These are phyloP conservation scores for Colletotrichum musae DNA, from an alignment of 2,329 filamentous ascomycete genomes.

Conservation along the genomic window DNA sequence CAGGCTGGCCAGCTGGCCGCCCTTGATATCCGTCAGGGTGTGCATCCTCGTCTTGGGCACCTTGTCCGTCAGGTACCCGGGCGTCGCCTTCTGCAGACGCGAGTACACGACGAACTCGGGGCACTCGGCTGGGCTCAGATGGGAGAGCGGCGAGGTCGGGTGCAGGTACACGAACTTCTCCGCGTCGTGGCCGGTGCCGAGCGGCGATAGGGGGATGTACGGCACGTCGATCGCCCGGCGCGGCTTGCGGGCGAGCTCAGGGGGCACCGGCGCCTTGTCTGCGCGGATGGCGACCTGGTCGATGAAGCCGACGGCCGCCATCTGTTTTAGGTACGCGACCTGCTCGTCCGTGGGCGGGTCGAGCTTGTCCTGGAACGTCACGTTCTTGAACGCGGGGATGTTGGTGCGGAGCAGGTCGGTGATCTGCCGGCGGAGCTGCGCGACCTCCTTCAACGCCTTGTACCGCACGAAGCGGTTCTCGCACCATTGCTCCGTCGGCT, in stretches of 20 bases:
- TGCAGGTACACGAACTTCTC: conserved; percentile 88
- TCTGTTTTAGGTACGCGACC: conserved; percentile 87
- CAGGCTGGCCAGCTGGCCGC: conserved; percentile 81
- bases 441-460: conserved; percentile 89
- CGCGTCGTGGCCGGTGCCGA: conserved; percentile 62
- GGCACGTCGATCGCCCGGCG: conserved; percentile 92
- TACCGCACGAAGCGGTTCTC: conserved; percentile 85
- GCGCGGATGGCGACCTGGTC: conserved; percentile 95
- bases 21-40: conserved; percentile 84
- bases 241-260: conserved; percentile 77
- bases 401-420: conserved; percentile 84
- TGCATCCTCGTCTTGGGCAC: conserved; percentile 87
- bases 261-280: conserved; percentile 83
- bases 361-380: conserved; percentile 69
- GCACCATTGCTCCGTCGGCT: conserved; percentile 81
- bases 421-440: conserved; percentile 86
- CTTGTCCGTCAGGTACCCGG: conserved; percentile 65
- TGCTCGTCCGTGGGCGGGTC: conserved; percentile 75
- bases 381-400: conserved; percentile 75
- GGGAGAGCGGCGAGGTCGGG: conserved; percentile 84
- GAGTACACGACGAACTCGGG: conserved; percentile 91
- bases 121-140: conserved; percentile 78
- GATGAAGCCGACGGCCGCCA: conserved; percentile 92
- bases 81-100: conserved; percentile 80
- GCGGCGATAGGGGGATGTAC: conserved; percentile 86